Evolutionary conservation across 257 asterid genomes (phyloP), one percentile per base, ranked within the genome.

Genomic region (Lantana camara): DNA sequence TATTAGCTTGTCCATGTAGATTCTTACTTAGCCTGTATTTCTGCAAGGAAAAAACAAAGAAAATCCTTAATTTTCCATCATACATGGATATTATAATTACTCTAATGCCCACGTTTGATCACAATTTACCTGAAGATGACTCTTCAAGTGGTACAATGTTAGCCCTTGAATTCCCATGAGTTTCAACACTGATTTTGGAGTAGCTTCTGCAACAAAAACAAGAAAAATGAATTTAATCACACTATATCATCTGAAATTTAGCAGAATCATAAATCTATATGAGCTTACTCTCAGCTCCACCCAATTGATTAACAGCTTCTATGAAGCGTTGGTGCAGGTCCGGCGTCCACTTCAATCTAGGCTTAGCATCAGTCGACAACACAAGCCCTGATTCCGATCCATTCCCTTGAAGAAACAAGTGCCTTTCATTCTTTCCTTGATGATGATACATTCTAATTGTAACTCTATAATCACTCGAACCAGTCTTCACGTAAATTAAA

Each of bases 81-180:
- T 20, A 22, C 34, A 8, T 30, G 15, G 24, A 47, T 12, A 7
- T 38, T 38, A 47, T 12, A 7, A 20, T 38, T 17, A 12, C 27
- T 20, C 2, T 12, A 12, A 41, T 27, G n/a, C 32, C 32, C 5
- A 17, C 27, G 9, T 60, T 41, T 52, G 17, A 30, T 27, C 32
- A 27, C 2, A n/a, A 38, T 61, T 70, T 82, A 91, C 98, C 95
- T 91, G 98, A 72, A 91, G 98, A 74, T 91, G 98, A 70, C 98
- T 91, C 84, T 91, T 91, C 38, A 91, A 71, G 80, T 91, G 98
- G 77, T 91, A 91, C 45, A 91, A 76, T 42, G 98, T 91, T 23
- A 91, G 77, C 57, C 98, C 98, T 63, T 66, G 96, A 67, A 89
- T 86, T 59, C 98, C 98, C 98, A 91, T 91, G 38, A 91, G 96